Base-by-base conservation (phyloP, 306 rosid species). In the Quercus robur region DNA sequence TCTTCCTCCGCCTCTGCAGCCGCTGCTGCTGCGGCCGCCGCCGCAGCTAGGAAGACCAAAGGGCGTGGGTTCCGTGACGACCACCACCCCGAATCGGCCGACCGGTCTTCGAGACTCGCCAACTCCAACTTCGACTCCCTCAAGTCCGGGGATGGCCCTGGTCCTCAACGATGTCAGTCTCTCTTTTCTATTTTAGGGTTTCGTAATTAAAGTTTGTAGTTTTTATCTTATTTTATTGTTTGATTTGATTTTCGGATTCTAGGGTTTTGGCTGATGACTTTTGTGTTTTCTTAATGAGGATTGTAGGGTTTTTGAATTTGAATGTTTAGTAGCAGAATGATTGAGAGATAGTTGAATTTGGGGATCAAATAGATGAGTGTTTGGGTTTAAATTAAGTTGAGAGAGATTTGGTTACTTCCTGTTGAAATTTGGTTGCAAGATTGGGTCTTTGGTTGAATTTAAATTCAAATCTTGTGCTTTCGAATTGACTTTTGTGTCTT, bases 21-120 rank as follows among this genome's bases (percentile, higher is more conserved):
- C 14, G 54, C 54, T 49, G 54, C 54, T 49, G 54, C 54, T 3
- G 54, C 54, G 1, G 54, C 54, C 4, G 86, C 82, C 26, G 13
- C 84, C n/a, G 86, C 78, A 21, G 90, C 92, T 1, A 93, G 89
- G 80, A 96, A 88, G 85, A 96, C 97, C 75, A 96, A 96, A 82
- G 99, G 99, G 19, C 93, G 99, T 4, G 99, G 99, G 0, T 96
- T 96, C 71, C 98, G 94, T 3, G 92, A 89, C 20, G 99, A 93
- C n/a, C 72, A 93, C n/a, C 72, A 33, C n/a, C 78, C 89, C 35
- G 94, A 90, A 76, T 75, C 89, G 77, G 88, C 88, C 74, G 89
- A 87, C 80, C 98, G 99, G 10, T 89, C 86, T 84, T 61, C 75
- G 56, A 92, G 94, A 18, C 97, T 96, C 31, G 72, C 92, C 5